Percentiles rank a stretch among this genome's conserved stretches.
Evolutionary conservation across 148 eudicot species (phyloP).

Genomic region (Suaeda aralocaspica): DNA sequence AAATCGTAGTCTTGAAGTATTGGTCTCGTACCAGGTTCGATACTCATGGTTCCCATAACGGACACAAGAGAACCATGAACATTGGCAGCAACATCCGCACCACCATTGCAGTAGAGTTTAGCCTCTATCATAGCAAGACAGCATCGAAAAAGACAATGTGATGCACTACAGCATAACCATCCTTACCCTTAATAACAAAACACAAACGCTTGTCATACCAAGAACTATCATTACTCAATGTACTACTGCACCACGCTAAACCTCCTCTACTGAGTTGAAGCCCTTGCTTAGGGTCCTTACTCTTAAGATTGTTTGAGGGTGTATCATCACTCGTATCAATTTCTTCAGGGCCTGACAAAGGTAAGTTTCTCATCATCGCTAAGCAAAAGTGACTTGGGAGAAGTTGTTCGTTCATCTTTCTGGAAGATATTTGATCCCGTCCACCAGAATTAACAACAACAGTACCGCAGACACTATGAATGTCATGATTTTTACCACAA

Average conservation of each 20-base stretch:
- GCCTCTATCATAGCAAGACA: conserved; percentile 3
- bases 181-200: conserved; percentile 3
- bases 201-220: not conserved
- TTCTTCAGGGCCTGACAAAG: not conserved
- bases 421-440: not conserved
- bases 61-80: not conserved
- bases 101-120: not conserved
- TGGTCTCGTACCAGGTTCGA: not conserved
- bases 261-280: not conserved
- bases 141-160: not conserved
- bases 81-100: not conserved
- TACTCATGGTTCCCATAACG: not conserved
- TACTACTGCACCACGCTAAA: too few relatives aligned
- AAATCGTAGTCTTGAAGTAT: conserved; percentile 1
- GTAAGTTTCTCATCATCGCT: not conserved
- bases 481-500: not conserved
- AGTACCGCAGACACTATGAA: not conserved
- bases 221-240: not conserved
- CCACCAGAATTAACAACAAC: not conserved
- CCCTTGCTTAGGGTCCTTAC: not conserved
- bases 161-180: conserved; percentile 14
- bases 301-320: too few relatives aligned
- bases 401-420: not conserved
- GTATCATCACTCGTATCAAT: not conserved
- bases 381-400: not conserved